A percentile compares a stretch with the other conserved stretches of the same genome.
These are phyloP conservation scores for Middelhovenomyces tepae DNA, from an alignment of 805 yeast genomes.

Conservation along the genomic window DNA sequence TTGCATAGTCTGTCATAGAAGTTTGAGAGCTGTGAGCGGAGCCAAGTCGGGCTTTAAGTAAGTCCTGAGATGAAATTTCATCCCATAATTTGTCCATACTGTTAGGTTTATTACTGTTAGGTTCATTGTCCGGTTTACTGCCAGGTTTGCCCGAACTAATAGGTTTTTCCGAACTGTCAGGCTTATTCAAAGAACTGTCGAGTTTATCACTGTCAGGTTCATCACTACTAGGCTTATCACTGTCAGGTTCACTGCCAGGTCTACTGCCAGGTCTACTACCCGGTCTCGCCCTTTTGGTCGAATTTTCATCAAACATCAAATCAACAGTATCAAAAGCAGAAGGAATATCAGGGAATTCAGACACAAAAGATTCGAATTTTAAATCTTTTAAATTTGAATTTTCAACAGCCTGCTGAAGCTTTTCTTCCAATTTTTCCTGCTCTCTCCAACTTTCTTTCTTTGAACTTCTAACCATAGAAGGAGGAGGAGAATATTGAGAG, in stretches of 20 bases:
- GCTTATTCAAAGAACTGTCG: background rate
- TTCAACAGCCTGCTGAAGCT: background rate
- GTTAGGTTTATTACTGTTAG: too few species aligned
- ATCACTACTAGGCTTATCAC: too few species aligned
- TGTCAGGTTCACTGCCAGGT: background rate
- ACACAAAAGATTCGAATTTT: background rate
- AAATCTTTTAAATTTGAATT: slow-evolving; percentile 2
- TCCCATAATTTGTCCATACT: too few species aligned
- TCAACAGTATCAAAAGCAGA: slow-evolving; percentile 14
- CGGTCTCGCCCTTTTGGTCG: background rate
- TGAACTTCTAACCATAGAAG: too few species aligned
- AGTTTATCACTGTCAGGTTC: background rate
- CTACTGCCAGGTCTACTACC: background rate
- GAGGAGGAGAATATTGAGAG: slow-evolving; percentile 1
- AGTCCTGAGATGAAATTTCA: too few species aligned
- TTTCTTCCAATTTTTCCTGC: slow-evolving; percentile 6
- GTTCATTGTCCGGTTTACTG: background rate
- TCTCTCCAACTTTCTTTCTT: too few species aligned
- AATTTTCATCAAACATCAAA: slow-evolving; percentile 9
- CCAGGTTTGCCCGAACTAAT: background rate
- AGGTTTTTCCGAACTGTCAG: background rate
- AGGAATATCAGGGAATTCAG: slow-evolving; percentile 7
- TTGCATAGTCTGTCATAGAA: too few species aligned
- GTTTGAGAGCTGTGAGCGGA: too few species aligned
- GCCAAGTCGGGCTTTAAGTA: too few species aligned